Evolutionary conservation across 176 grass and related monocot species (phyloP), one percentile per base, ranked within the genome.

Genomic region (Chloris gayana): DNA sequence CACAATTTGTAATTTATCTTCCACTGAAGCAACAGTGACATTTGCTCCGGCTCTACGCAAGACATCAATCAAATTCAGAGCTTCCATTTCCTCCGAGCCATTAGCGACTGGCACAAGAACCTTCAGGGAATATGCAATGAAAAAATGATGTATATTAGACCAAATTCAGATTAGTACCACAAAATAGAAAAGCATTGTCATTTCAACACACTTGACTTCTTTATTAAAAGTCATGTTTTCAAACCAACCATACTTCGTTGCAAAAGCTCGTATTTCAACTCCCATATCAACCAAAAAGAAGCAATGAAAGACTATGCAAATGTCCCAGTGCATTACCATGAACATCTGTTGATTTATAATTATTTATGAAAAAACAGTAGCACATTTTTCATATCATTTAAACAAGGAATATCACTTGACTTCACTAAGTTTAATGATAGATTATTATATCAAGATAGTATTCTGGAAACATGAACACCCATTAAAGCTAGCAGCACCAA

Each of bases 51-150:
- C 95, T 87, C 92, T 89, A 26, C 86, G 88, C 64, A 98, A 65
- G 79, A 90, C 38, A 70, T 98, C 92, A 66, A 98, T 98, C 64
- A 98, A 89, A 81, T 87, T 87, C 34, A 91, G 12, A 70, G 95
- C 84, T 72, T 98, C 95, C 72, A 98, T 95, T 90, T 98, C 95
- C 85, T 98, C 96, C 1, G 92, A 89, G 31, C 92, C 95, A 93
- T 98, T 98, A 63, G 92, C 95, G 82, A 98, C 82, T 41, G 95
- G 92, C 49, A 98, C 95, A 89, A 98, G 92, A 86, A 98, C 81
- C 95, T 98, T 42, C 66, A 76, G 27, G 60, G 72, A 2, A 37
- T 26, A 64, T 5, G 18, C 50, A 80, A 44, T 50, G 12, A 54
- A 71, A 37, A 62, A 62, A 15, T 50, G 0, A 26, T 19, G 2